Evolutionary conservation across 495 filamentous ascomycete genomes (phyloP).

Genomic region (Hypoxylon subgilvum): DNA sequence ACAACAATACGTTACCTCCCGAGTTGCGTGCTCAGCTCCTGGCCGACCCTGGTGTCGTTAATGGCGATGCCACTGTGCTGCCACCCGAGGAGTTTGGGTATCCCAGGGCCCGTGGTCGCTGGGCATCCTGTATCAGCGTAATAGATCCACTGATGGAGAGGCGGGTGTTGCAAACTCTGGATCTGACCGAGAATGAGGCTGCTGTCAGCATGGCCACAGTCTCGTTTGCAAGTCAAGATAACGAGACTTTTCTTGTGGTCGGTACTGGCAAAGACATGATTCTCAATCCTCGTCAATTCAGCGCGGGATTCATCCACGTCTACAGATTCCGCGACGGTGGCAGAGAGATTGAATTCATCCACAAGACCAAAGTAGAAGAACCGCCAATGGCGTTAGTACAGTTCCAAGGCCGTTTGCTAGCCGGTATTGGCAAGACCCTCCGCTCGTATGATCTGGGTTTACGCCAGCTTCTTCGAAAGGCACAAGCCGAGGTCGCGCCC

Average conservation of each 20-base stretch:
- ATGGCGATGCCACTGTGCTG: constrained; percentile 71
- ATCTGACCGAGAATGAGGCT: constrained; percentile 88
- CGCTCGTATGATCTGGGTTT: constrained; percentile 90
- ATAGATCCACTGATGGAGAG: constrained; percentile 82
- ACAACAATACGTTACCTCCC: constrained; percentile 83
- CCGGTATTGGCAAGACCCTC: constrained; percentile 81
- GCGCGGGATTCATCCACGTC: constrained; percentile 85
- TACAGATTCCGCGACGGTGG: constrained; percentile 91
- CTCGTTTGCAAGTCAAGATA: constrained; percentile 83
- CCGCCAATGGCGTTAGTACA: constrained; percentile 85
- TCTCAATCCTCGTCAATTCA: constrained; percentile 73
- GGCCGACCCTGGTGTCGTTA: constrained; percentile 66
- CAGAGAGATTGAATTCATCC: constrained; percentile 86
- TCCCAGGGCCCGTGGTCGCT: constrained; percentile 79
- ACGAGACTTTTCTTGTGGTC: constrained; percentile 88
- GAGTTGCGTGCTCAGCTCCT: constrained; percentile 74
- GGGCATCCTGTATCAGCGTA: constrained; percentile 93
- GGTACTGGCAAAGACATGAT: constrained; percentile 91
- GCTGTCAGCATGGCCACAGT: constrained; percentile 85
- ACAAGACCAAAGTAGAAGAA: constrained; percentile 90
- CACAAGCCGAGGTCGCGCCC: constrained; percentile 78
- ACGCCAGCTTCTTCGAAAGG: constrained; percentile 87
- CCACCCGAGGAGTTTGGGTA: constrained; percentile 90
- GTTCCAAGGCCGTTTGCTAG: constrained; percentile 89
- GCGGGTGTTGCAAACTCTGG: constrained; percentile 72